A percentile compares a stretch with the other conserved stretches of the same genome.
phyloP scores from a whole-genome alignment of 805 yeast species.

The Wickerhamiella azymoides region DNA sequence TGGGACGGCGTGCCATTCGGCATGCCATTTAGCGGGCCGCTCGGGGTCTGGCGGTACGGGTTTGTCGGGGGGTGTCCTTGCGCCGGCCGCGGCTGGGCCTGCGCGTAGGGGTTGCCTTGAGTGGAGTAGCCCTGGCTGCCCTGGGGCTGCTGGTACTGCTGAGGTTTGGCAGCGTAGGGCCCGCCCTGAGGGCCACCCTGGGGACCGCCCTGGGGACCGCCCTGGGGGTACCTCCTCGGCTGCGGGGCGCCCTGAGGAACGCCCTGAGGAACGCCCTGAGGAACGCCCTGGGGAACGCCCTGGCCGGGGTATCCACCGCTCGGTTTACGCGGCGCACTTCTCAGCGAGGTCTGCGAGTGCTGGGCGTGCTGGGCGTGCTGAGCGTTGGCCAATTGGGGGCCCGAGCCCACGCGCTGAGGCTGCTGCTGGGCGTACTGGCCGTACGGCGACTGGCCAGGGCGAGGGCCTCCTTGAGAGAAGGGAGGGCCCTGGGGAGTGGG shows the following conservation, averaged over 20 bases:
- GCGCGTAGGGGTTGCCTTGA: not conserved
- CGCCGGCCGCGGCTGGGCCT: not conserved
- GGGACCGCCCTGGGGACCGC: not conserved
- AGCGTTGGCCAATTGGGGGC: no score
- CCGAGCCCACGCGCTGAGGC: not conserved
- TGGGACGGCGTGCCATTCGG: no score
- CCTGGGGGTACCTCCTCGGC: not conserved
- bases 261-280: not conserved
- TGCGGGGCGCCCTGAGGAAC: not conserved
- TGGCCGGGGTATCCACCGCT: not conserved
- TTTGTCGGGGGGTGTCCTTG: not conserved
- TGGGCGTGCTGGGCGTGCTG: no score
- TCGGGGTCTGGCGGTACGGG: not conserved
- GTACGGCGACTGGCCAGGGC: not conserved
- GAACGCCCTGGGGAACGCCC: not conserved
- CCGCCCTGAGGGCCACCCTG: no score
- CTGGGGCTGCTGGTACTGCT: not conserved
- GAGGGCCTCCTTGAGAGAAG: not conserved
- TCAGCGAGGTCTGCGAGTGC: not conserved
- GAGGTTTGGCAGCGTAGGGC: no score
- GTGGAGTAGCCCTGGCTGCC: not conserved
- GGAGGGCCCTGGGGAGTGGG: not conserved
- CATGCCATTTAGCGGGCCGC: no score
- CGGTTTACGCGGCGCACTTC: not conserved
- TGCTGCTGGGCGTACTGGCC: not conserved